These are phyloP conservation scores for Narthecium ossifragum DNA, from an alignment of 106 monocot genomes.

Conservation along the genomic window DNA sequence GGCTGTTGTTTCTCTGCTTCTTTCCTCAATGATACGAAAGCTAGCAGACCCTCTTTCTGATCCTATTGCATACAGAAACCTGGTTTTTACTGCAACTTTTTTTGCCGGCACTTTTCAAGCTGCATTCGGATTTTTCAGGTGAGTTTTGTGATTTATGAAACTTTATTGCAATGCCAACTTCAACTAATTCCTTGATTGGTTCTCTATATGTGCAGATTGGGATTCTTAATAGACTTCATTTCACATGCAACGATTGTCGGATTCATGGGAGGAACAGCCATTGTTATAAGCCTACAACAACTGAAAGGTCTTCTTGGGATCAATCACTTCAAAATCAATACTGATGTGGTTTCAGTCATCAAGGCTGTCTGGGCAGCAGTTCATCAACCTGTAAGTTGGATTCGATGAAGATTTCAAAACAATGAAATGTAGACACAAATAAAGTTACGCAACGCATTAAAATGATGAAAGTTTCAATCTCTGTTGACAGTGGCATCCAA, in stretches of 20 bases:
- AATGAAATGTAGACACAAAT: no score
- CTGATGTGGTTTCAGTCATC: slow-evolving; percentile 51
- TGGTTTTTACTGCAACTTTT: slow-evolving; percentile 65
- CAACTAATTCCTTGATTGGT: not conserved
- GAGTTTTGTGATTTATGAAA: not conserved
- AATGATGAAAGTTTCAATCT: not conserved
- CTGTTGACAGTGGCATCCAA: slow-evolving; percentile 75
- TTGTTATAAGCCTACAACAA: slow-evolving; percentile 67
- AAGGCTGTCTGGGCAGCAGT: slow-evolving; percentile 30
- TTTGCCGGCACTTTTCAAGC: slow-evolving; percentile 56
- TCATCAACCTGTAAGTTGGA: slow-evolving; percentile 35
- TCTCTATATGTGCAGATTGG: slow-evolving; percentile 30
- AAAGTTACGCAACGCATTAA: no score
- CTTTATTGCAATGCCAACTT: not conserved
- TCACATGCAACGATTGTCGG: slow-evolving; percentile 69
- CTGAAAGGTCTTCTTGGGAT: slow-evolving; percentile 64
- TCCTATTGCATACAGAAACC: slow-evolving; percentile 28
- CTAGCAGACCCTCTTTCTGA: slow-evolving; percentile 42
- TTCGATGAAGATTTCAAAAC: not conserved
- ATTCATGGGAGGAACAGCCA: slow-evolving; percentile 69
- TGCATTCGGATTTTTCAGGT: slow-evolving; percentile 32
- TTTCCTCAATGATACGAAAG: slow-evolving; percentile 41
- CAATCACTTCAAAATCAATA: slow-evolving; percentile 33
- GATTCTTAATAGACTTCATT: slow-evolving; percentile 62
- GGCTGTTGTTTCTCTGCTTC: slow-evolving; percentile 51